Base-by-base conservation (phyloP, 2,329 filamentous ascomycete genomes). In the Cladosporium sphaerospermum region DNA sequence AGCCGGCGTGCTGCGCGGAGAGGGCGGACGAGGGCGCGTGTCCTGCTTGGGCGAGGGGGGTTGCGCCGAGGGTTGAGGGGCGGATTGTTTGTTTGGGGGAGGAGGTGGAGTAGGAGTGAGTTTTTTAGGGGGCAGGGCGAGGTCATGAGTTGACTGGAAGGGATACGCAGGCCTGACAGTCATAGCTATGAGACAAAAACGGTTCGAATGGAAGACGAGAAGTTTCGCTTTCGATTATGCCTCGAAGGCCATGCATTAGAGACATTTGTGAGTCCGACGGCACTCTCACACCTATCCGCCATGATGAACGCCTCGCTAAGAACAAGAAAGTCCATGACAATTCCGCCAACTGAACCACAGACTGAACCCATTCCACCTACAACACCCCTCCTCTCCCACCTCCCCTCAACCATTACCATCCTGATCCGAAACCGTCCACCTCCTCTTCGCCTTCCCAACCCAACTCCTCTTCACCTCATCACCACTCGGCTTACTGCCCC, bases 1-100 rank as follows among this genome's bases (percentile, higher is more conserved):
- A 68, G 36, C 67, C 74, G 9, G 66, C 63, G 5, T 67, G 73
- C 52, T 76, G 79, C 13, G 77, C 88, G 55, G 75, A 78, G 54
- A 40, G 1, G 36, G n/a, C 34, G 10, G 34, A n/a, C 10, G 10
- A 36, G 34, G n/a, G 4, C n/a, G 75, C 82, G 47, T 78, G 73
- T 0, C 82, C 83, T 56, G 78, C 83, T 47, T 95, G 89, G 89
- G 92, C 88, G 8, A 82, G 80, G 57, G 85, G 88, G 1, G 91
- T 95, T 67, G 82, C 85, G 52, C 90, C 90, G 1, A 78, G 79
- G 53, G 56, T 92, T 8, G 89, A 95, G 66, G 89, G 88, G 1
- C 79, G 89, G 45, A 95, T 95, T 28, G 43, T 14, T 9, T 44
- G 42, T 48, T 44, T 54, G 52, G 44, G 52, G 2, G n/a, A 13